Evolutionary conservation across 257 asterid genomes (phyloP).

Genomic region (Solanum medicagineum): DNA sequence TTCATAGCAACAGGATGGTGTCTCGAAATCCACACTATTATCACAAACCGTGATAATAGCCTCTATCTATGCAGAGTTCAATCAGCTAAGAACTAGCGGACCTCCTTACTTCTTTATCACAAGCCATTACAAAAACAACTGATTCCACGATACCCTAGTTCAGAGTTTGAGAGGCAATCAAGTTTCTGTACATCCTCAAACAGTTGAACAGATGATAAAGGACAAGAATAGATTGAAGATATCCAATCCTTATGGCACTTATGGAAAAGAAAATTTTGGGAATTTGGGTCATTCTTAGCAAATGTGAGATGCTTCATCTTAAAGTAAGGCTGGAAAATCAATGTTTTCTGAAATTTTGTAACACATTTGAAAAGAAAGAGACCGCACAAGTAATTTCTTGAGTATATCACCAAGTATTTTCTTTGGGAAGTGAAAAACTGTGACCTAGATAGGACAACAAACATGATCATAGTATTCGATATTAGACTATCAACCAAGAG

Average conservation of each 20-base stretch:
- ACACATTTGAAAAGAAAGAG: background rate
- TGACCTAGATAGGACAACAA: background rate
- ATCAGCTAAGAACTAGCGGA: too few species aligned
- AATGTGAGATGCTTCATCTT: background rate
- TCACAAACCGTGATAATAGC: background rate
- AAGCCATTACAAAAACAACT: background rate
- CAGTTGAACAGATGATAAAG: background rate
- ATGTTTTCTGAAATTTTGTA: background rate
- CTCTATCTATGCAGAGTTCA: too few species aligned
- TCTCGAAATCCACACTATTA: background rate
- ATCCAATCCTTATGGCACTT: background rate
- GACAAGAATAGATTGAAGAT: background rate
- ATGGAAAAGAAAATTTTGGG: background rate
- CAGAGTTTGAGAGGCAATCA: background rate
- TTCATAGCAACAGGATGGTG: background rate
- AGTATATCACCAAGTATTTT: background rate
- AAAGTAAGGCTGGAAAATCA: background rate
- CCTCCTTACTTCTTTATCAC: background rate
- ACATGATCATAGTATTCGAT: background rate
- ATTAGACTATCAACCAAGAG: background rate
- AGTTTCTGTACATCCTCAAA: background rate
- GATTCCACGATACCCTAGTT: background rate
- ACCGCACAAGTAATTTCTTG: background rate
- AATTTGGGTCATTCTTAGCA: background rate
- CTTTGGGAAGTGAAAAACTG: background rate